Evolutionary conservation across 306 rosid species (phyloP).

Genomic region (Sindora glabra): DNA sequence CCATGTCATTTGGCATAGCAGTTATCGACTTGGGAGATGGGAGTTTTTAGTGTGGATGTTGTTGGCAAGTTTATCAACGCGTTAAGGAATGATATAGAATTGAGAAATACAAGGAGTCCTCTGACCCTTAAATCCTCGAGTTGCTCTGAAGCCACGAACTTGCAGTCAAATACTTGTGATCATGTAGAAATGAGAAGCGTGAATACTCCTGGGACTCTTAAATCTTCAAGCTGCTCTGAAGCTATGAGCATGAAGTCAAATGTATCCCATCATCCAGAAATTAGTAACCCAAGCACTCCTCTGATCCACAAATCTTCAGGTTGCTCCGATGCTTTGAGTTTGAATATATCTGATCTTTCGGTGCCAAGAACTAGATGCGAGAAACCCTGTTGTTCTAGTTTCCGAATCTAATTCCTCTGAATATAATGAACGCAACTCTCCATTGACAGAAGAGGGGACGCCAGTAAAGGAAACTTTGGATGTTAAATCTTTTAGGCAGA

Average conservation of each 20-base stretch:
- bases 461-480: conserved; percentile 66
- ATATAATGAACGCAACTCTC: conserved; percentile 26
- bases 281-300: conserved; percentile 12
- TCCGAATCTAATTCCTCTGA: conserved; percentile 48
- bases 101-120: conserved; percentile 25
- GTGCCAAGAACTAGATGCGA: conserved; percentile 38
- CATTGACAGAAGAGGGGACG: conserved; percentile 51
- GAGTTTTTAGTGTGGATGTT: too few relatives aligned
- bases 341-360: conserved; percentile 36
- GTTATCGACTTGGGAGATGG: too few relatives aligned
- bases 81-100: too few relatives aligned
- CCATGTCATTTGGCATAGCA: too few relatives aligned
- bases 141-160: conserved; percentile 40
- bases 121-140: conserved; percentile 28
- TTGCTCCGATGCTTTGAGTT: conserved; percentile 41
- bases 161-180: conserved; percentile 38
- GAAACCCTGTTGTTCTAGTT: conserved; percentile 22
- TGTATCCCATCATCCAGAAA: conserved; percentile 27
- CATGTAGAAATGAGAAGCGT: too few relatives aligned
- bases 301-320: conserved; percentile 29
- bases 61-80: too few relatives aligned
- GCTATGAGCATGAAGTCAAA: conserved; percentile 18
- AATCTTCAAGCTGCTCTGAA: conserved; percentile 32
- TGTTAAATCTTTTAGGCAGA: conserved; percentile 83
- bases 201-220: too few relatives aligned